A percentile compares a stretch with the other conserved stretches of the same genome.
These are phyloP conservation scores for Suillus subaureus DNA, from an alignment of 768 basidiomycete genomes.

Conservation along the genomic window DNA sequence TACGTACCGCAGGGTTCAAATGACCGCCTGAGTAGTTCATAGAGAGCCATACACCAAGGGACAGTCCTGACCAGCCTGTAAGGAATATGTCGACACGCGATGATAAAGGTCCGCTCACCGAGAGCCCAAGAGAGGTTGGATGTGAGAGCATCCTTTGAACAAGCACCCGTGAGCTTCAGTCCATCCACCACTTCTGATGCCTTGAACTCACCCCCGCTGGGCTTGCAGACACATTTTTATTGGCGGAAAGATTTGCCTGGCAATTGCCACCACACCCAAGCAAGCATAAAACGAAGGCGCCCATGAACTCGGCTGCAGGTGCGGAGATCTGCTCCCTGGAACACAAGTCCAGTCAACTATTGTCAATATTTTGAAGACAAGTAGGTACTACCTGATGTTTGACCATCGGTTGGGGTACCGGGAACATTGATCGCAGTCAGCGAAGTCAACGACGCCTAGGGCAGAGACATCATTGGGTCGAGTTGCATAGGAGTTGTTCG, in stretches of 20 bases:
- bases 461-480: slow-evolving; percentile 13
- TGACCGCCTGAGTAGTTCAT: slow-evolving; percentile 69
- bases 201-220: slow-evolving; percentile 49
- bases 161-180: not conserved
- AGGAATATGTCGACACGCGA: not conserved
- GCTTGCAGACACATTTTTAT: slow-evolving; percentile 41
- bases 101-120: slow-evolving; percentile 26
- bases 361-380: not conserved
- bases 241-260: slow-evolving; percentile 49
- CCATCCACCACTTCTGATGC: not conserved
- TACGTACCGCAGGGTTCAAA: slow-evolving; percentile 61
- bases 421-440: slow-evolving; percentile 37
- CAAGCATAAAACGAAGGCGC: slow-evolving; percentile 52
- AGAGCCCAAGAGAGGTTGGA: slow-evolving; percentile 59
- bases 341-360: not conserved
- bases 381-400: slow-evolving; percentile 44
- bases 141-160: slow-evolving; percentile 46
- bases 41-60: slow-evolving; percentile 67
- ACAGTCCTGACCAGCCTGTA: slow-evolving; percentile 37
- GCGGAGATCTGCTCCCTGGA: slow-evolving; percentile 46
- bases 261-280: slow-evolving; percentile 57
- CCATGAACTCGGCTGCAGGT: slow-evolving; percentile 58
- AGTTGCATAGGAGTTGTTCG: slow-evolving; percentile 12
- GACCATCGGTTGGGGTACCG: slow-evolving; percentile 52
- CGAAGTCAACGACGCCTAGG: slow-evolving; percentile 18